A percentile compares a stretch with the other conserved stretches of the same genome.
These are phyloP conservation scores for Daedaleopsis sinensis DNA, from an alignment of 768 basidiomycete species.

Conservation along the genomic window DNA sequence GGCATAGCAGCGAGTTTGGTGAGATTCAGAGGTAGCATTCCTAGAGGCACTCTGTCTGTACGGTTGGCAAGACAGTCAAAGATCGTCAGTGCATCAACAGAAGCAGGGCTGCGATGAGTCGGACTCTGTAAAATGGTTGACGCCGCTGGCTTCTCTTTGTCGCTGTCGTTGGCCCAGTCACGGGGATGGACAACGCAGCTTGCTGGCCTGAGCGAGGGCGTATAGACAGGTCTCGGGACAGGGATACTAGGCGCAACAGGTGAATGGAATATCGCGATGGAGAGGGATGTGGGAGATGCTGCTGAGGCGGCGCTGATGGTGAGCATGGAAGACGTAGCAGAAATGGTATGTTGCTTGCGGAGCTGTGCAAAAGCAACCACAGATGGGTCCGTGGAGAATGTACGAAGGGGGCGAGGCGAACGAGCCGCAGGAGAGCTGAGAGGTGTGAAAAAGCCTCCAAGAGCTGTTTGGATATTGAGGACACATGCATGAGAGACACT, in stretches of 20 bases:
- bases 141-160: neutral
- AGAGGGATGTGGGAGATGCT: constrained; percentile 7
- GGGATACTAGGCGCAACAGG: constrained; percentile 7
- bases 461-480: neutral
- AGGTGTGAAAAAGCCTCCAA: constrained; percentile 19
- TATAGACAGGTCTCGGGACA: constrained; percentile 16
- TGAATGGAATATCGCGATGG: constrained; percentile 14
- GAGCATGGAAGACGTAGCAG: constrained; percentile 7
- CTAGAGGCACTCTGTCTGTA: neutral
- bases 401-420: neutral
- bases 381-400: neutral
- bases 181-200: constrained; percentile 14
- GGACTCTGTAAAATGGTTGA: constrained; percentile 2
- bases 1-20: neutral
- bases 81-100: neutral
- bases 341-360: constrained; percentile 11
- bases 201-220: constrained; percentile 5
- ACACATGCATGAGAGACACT: neutral
- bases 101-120: constrained; percentile 9
- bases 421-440: constrained; percentile 14
- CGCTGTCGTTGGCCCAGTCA: constrained; percentile 5
- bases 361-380: constrained; percentile 5
- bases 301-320: constrained; percentile 5
- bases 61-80: neutral
- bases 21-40: neutral